Percentiles rank a stretch among this genome's conserved stretches.
These are phyloP conservation scores for Rhododendron williamsianum DNA, from an alignment of 148 eudicot species.

Conservation along the genomic window DNA sequence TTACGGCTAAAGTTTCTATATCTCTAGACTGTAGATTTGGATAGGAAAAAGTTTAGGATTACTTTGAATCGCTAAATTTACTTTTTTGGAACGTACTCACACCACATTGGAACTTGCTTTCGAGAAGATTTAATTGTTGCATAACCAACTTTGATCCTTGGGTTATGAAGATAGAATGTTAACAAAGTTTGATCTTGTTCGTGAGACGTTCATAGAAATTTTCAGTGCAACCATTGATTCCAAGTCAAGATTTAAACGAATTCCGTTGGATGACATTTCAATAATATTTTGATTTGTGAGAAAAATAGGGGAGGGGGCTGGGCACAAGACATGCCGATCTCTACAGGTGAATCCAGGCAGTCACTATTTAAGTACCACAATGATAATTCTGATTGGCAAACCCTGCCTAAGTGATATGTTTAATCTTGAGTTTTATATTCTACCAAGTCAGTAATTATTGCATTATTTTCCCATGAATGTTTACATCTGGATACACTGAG, in stretches of 20 bases:
- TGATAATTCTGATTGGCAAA: neutral
- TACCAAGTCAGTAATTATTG: neutral
- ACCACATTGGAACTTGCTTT: neutral
- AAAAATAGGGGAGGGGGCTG: neutral
- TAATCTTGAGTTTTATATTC: neutral
- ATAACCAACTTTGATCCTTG: neutral
- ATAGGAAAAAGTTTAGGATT: too few species aligned
- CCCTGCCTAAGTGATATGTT: neutral
- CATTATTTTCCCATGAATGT: neutral
- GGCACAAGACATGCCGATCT: neutral
- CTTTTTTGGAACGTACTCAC: too few species aligned
- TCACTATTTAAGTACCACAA: neutral
- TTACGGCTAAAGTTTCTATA: too few species aligned
- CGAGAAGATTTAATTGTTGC: neutral
- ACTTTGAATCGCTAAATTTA: too few species aligned
- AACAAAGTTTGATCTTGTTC: neutral
- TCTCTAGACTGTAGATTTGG: too few species aligned
- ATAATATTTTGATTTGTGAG: neutral
- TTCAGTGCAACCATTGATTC: neutral
- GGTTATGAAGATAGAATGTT: neutral
- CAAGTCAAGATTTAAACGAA: neutral
- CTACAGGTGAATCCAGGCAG: neutral
- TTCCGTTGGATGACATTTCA: neutral
- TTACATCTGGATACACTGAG: neutral
- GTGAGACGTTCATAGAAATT: neutral